These are phyloP conservation scores for Vitis hybrid DNA, from an alignment of 177 flowering plant species.

Conservation along the genomic window DNA sequence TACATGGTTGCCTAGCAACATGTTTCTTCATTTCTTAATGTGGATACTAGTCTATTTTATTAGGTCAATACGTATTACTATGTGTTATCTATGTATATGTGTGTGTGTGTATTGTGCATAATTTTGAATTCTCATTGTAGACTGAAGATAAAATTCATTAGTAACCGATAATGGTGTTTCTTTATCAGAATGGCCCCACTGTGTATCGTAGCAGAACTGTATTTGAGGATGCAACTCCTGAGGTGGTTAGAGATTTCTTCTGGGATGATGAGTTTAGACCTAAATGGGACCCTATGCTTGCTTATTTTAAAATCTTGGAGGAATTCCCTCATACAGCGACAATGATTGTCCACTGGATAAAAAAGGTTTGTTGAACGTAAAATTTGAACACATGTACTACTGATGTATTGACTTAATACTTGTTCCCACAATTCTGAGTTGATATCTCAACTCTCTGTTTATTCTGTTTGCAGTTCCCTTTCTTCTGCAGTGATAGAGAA, in stretches of 20 bases:
- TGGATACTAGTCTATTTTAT: too few species aligned
- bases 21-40: too few species aligned
- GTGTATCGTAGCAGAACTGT: conserved; percentile 82
- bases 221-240: conserved; percentile 93
- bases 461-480: conserved; percentile 72
- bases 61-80: too few species aligned
- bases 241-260: conserved; percentile 94
- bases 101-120: too few species aligned
- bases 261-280: conserved; percentile 98
- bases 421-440: background rate
- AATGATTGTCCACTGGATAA: conserved; percentile 87
- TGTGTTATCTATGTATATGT: too few species aligned
- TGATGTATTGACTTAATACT: background rate
- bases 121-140: too few species aligned
- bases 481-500: conserved; percentile 97
- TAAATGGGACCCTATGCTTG: conserved; percentile 96
- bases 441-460: conserved; percentile 12
- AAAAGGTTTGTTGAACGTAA: conserved; percentile 59
- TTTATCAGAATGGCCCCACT: conserved; percentile 66
- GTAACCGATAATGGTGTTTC: conserved; percentile 17
- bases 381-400: background rate
- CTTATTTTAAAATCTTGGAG: conserved; percentile 65
- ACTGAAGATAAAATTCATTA: background rate
- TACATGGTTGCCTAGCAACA: too few species aligned
- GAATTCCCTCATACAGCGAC: conserved; percentile 71